Conservation (phyloP, 2,329 filamentous ascomycete genomes). For the Neopestalotiopsis sp. region DNA sequence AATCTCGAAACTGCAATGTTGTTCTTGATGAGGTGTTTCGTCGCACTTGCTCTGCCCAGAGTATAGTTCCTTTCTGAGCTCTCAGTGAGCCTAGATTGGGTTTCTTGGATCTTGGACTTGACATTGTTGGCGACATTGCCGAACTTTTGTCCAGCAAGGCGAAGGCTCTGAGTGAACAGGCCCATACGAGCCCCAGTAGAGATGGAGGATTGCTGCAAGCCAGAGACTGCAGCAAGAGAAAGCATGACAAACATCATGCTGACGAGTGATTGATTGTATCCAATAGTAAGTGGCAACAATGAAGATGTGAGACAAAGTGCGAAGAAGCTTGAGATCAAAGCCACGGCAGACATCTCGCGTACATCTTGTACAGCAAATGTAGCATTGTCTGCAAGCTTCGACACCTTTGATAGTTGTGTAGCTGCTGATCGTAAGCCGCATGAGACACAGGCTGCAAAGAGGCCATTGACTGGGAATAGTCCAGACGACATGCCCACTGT, state of each 20-base stretch:
- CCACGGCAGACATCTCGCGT: background rate
- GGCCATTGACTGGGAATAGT: conserved; percentile 6
- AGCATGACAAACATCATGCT: conserved; percentile 6
- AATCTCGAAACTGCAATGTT: background rate
- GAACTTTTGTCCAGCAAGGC: conserved; percentile 14
- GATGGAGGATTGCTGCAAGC: conserved; percentile 12
- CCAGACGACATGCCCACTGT: background rate
- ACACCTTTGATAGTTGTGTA: background rate
- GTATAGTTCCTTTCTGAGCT: background rate
- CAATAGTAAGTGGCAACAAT: background rate
- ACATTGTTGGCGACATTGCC: conserved; percentile 11
- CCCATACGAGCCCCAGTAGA: conserved; percentile 18
- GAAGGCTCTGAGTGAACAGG: conserved; percentile 22
- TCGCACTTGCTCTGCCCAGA: background rate
- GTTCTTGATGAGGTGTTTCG: background rate
- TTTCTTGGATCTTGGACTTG: conserved; percentile 17
- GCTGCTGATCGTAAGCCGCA: background rate
- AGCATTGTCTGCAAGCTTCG: background rate
- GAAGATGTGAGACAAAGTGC: background rate
- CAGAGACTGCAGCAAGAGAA: background rate
- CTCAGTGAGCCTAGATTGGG: background rate
- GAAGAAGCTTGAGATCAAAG: background rate
- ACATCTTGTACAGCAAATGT: too few relatives aligned
- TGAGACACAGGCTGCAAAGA: background rate
- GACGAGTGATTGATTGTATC: background rate